These are phyloP conservation scores for Globisporangium viniferum DNA, from an alignment of 352 stramenopile species.

Conservation along the genomic window DNA sequence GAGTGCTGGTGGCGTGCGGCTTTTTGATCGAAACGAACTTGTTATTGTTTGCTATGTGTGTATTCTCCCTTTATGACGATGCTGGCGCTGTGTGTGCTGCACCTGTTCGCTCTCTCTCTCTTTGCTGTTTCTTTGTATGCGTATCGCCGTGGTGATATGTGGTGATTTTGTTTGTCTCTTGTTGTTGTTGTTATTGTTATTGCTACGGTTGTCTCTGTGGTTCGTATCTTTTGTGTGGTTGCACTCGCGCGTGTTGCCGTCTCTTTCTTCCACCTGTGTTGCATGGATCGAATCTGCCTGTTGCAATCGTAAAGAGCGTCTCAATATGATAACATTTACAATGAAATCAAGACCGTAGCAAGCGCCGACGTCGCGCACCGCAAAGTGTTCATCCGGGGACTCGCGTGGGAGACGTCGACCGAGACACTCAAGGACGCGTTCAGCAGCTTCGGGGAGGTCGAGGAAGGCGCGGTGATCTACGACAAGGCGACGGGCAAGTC, in stretches of 20 bases:
- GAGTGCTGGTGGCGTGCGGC: neutral
- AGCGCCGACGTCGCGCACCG: slow-evolving; percentile 54
- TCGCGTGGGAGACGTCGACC: slow-evolving; percentile 56
- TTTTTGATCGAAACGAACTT: slow-evolving; percentile 9
- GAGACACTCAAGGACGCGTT: slow-evolving; percentile 50
- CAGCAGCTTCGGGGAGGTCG: slow-evolving; percentile 49
- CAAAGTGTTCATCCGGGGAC: slow-evolving; percentile 68
- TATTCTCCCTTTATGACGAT: neutral
- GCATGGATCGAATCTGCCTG: neutral
- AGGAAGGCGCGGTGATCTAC: slow-evolving; percentile 57
- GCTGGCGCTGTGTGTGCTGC: neutral
- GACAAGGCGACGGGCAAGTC: slow-evolving; percentile 66
- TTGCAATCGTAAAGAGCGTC: slow-evolving; percentile 34
- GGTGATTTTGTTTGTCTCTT: neutral
- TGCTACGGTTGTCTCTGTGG: neutral
- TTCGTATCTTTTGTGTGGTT: neutral
- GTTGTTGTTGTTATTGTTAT: neutral
- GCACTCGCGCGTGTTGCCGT: neutral
- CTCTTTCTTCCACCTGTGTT: neutral
- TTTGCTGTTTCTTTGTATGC: slow-evolving; percentile 3
- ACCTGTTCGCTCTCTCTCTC: slow-evolving; percentile 3
- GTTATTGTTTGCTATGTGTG: slow-evolving; percentile 3
- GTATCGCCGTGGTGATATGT: slow-evolving; percentile 3
- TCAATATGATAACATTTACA: slow-evolving; percentile 54
- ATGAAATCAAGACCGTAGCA: slow-evolving; percentile 55